phyloP scores from a whole-genome alignment of 805 yeast species.

The Wickerhamiella nectarea region DNA sequence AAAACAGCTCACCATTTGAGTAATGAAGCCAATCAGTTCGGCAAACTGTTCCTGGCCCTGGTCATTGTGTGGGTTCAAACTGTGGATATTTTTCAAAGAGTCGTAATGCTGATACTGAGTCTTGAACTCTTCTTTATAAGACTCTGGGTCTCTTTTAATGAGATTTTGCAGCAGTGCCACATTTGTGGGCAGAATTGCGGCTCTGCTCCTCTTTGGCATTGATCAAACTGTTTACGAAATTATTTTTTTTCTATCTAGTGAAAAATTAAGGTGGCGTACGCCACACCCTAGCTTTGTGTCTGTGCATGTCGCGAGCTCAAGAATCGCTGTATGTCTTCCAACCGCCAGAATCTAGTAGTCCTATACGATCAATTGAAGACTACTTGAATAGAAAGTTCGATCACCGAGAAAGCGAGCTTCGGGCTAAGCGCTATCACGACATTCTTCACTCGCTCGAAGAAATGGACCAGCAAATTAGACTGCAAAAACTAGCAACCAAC shows the following conservation, averaged over 20 bases:
- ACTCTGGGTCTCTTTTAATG: conserved; percentile 85
- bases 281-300: not conserved
- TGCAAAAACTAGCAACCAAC: not conserved
- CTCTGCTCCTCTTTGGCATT: conserved; percentile 83
- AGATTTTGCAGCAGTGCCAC: conserved; percentile 83
- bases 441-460: not conserved
- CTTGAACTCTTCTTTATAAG: conserved; percentile 84
- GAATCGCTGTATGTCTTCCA: not conserved
- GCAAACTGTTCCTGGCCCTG: conserved; percentile 54
- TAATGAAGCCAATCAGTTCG: conserved; percentile 77
- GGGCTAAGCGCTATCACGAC: not conserved
- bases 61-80: conserved; percentile 52
- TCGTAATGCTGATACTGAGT: conserved; percentile 90
- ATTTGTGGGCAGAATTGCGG: conserved; percentile 85
- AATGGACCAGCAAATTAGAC: not conserved
- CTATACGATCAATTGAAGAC: not conserved
- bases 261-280: not conserved
- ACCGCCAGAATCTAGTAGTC: not conserved
- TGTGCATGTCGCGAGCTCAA: not conserved
- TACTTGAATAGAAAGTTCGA: not conserved
- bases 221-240: too few relatives aligned
- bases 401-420: not conserved
- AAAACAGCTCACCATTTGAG: conserved; percentile 83
- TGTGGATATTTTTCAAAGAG: conserved; percentile 74
- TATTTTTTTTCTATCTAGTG: conserved; percentile 1